A percentile compares a stretch with the other conserved stretches of the same genome.
phyloP scores from a whole-genome alignment of 495 filamentous ascomycete species.

The Pseudoneurospora amorphoporcata region DNA sequence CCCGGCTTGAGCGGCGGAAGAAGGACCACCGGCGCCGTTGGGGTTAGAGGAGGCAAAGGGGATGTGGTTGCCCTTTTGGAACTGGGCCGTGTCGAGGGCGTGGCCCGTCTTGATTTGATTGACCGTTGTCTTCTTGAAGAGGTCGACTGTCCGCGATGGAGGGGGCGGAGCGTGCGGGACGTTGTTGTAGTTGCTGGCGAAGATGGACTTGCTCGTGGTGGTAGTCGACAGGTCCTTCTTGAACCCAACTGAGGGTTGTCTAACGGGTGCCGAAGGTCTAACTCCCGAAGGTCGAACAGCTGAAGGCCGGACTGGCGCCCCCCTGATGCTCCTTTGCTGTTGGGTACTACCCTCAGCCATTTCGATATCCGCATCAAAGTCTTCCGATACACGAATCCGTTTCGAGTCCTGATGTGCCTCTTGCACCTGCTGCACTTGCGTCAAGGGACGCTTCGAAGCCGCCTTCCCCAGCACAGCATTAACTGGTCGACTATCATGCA shows the following conservation, averaged over 20 bases:
- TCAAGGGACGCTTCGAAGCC: constrained; percentile 37
- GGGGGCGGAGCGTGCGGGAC: constrained; percentile 32
- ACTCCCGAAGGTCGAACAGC: not conserved
- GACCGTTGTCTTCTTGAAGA: constrained; percentile 40
- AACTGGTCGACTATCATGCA: constrained; percentile 34
- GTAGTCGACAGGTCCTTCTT: constrained; percentile 43
- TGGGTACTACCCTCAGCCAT: constrained; percentile 23
- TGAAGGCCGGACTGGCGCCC: constrained; percentile 74
- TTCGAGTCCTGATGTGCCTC: constrained; percentile 44
- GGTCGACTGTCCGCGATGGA: constrained; percentile 21
- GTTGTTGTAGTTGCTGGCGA: constrained; percentile 51
- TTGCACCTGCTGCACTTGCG: constrained; percentile 38
- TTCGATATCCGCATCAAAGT: constrained; percentile 38
- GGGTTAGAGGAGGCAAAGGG: constrained; percentile 72
- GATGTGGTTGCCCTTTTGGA: constrained; percentile 70
- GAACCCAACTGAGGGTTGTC: constrained; percentile 40
- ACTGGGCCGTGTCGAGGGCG: constrained; percentile 68
- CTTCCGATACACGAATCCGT: constrained; percentile 47
- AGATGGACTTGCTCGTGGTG: constrained; percentile 49
- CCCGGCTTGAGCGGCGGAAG: not conserved
- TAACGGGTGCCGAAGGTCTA: not conserved
- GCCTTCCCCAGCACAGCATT: constrained; percentile 35
- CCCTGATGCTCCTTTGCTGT: constrained; percentile 46
- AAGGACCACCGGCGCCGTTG: constrained; percentile 37
- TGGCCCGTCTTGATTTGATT: constrained; percentile 50